Evolutionary conservation across 306 rosid genomes (phyloP), one percentile per base, ranked within the genome.

Genomic region (Calophaca sinica): DNA sequence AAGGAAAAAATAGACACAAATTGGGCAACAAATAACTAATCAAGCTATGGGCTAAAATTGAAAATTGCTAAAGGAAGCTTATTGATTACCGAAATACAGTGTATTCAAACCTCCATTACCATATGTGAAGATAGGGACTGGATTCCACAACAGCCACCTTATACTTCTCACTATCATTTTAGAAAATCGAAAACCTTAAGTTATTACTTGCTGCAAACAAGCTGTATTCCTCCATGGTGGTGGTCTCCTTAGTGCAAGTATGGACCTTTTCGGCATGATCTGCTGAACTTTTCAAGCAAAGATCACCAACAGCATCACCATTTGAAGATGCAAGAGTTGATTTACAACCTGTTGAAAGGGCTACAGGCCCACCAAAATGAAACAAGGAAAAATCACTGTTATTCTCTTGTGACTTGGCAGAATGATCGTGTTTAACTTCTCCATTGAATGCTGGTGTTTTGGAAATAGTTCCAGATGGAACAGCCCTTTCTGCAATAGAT

Each of bases 351-450:
- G 81, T 60, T 46, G 99, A 88, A 73, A 85, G 88, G 54, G 89
- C 96, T 31, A 88, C 89, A 67, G 99, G 99, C 35, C 97, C 98
- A 9, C 91, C 98, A 76, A 85, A 92, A 87, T 90, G 98, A 86
- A 96, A 96, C 76, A 96, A 86, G 60, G 99, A 96, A 82, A 96
- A 96, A 54, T 85, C 78, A 64, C 72, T 15, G 63, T 86, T 83
- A 11, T 78, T 81, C 60, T 6, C 79, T 28, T 76, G 85, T 48
- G 75, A 70, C 75, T 82, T 91, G 72, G 87, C 82, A 80, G 86
- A 75, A 74, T 68, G 74, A 70, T 88, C 85, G 60, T 68, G 81
- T 49, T 71, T 62, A 65, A 20, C 52, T 66, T 88, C 90, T 81
- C 84, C 85, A 10, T 51, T 63, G 39, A 81, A 63, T 3, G 72